Evolutionary conservation across 306 rosid genomes (phyloP), one percentile per base, ranked within the genome.

Genomic region (Inga leiocalycina): DNA sequence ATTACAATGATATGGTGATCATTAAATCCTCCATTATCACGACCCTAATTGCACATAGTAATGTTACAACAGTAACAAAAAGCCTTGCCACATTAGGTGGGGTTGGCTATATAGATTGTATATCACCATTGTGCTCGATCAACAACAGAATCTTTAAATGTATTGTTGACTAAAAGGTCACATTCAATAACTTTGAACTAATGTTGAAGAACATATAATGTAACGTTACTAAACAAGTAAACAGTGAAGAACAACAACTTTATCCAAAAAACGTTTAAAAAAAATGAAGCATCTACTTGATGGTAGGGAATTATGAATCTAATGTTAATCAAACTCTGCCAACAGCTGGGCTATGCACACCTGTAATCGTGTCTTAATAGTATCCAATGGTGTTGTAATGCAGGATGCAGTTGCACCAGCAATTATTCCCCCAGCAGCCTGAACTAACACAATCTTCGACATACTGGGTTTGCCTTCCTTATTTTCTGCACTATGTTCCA

Each of bases 321-420:
- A 34, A 68, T n/a, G 78, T 35, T 45, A 72, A 65, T 78, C 71
- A 80, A 78, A 85, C 14, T 20, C 64, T 57, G 44, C n/a, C 43
- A 69, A 80, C 77, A 64, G 61, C 79, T 56, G 61, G 66, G 20
- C 66, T 74, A 78, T 74, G 81, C 78, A 83, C 80, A 93, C 98
- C 98, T 95, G 98, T 84, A 95, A 84, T 76, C 98, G 93, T 81
- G 98, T 95, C 88, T 95, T 95, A 77, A 95, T 93, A 65, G 98
- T 95, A 86, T 95, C 98, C 88, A 95, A 79, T 35, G 98, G 98
- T 76, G 97, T 90, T 68, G 98, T 92, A 56, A 93, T 82, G 89
- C 89, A 93, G 80, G 98, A 92, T 54, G 98, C 94, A 83, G 98
- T 86, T 79, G 95, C 98, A 41, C 93, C 98, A 27, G 97, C 95